Percentiles rank a stretch among this genome's conserved stretches.
These are phyloP conservation scores for Macrophomina phaseolina DNA, from an alignment of 2,329 filamentous ascomycete species.

Conservation along the genomic window DNA sequence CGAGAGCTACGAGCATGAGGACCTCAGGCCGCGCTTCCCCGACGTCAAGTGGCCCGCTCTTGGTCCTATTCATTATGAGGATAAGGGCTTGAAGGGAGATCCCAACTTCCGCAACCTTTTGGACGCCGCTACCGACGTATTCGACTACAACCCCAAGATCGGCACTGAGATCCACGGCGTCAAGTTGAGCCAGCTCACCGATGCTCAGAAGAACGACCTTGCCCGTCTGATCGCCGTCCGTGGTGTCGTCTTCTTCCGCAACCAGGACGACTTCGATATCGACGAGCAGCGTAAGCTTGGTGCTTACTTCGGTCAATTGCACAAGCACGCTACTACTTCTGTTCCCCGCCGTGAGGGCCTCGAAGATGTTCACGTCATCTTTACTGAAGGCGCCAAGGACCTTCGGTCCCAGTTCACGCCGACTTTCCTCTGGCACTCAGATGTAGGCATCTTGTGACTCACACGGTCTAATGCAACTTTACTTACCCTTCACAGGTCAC, in stretches of 20 bases:
- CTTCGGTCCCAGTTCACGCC: slow-evolving; percentile 61
- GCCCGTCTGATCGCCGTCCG: slow-evolving; percentile 59
- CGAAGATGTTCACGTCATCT: slow-evolving; percentile 64
- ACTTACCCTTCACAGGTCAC: slow-evolving; percentile 51
- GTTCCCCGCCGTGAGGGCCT: slow-evolving; percentile 56
- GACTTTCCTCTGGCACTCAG: slow-evolving; percentile 62
- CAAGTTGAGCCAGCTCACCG: slow-evolving; percentile 56
- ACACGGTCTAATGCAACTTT: slow-evolving; percentile 29
- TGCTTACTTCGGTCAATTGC: slow-evolving; percentile 58
- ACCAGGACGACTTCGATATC: slow-evolving; percentile 60
- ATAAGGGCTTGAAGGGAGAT: slow-evolving; percentile 62
- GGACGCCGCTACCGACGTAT: slow-evolving; percentile 58
- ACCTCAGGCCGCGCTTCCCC: slow-evolving; percentile 60
- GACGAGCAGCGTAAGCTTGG: slow-evolving; percentile 60
- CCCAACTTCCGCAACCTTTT: slow-evolving; percentile 61
- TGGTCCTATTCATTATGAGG: slow-evolving; percentile 55
- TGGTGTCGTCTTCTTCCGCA: slow-evolving; percentile 64
- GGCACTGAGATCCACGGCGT: slow-evolving; percentile 61
- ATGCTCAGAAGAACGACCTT: slow-evolving; percentile 61
- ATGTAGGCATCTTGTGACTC: slow-evolving; percentile 46
- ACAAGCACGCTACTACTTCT: slow-evolving; percentile 62
- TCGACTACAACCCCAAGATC: slow-evolving; percentile 63
- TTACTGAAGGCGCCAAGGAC: slow-evolving; percentile 58
- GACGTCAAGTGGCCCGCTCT: slow-evolving; percentile 59
- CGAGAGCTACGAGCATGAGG: slow-evolving; percentile 56